phyloP scores from a whole-genome alignment of 1,284 basidiomycete genomes.

The Thecaphora frezii region DNA sequence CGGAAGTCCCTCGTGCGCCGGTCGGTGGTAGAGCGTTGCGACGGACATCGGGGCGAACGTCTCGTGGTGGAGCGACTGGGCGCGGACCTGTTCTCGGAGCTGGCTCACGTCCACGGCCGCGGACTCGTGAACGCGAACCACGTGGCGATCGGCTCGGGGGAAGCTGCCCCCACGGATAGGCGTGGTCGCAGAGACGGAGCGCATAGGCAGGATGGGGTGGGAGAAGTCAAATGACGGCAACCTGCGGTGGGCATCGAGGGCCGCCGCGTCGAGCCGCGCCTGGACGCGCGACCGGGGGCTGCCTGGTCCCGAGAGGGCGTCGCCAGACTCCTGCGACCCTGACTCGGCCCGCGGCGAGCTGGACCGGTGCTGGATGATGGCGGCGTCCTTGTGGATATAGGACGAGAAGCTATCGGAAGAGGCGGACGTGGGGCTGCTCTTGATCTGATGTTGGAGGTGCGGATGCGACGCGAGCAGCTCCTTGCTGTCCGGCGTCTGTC shows the following conservation, averaged over 20 bases:
- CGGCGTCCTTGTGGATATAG: constrained; percentile 41
- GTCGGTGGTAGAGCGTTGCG: neutral
- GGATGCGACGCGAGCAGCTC: neutral
- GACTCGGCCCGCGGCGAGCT: constrained; percentile 33
- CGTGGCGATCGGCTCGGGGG: neutral
- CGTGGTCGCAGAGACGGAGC: neutral
- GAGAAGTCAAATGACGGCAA: neutral
- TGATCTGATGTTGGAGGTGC: constrained; percentile 3
- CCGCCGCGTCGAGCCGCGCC: neutral
- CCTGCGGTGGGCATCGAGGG: neutral
- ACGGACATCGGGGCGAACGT: neutral
- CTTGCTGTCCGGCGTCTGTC: neutral
- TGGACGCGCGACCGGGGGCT: neutral
- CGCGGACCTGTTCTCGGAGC: neutral
- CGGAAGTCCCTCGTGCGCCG: neutral
- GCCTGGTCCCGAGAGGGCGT: neutral
- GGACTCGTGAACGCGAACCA: neutral
- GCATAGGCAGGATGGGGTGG: neutral
- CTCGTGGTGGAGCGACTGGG: neutral
- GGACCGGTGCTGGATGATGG: constrained; percentile 28
- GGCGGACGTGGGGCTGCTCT: constrained; percentile 35
- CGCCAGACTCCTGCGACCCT: neutral
- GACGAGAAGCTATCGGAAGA: constrained; percentile 43
- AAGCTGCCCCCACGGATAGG: neutral
- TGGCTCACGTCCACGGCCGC: neutral